phyloP scores from a whole-genome alignment of 2,329 filamentous ascomycete species.

The Lithohypha guttulata region DNA sequence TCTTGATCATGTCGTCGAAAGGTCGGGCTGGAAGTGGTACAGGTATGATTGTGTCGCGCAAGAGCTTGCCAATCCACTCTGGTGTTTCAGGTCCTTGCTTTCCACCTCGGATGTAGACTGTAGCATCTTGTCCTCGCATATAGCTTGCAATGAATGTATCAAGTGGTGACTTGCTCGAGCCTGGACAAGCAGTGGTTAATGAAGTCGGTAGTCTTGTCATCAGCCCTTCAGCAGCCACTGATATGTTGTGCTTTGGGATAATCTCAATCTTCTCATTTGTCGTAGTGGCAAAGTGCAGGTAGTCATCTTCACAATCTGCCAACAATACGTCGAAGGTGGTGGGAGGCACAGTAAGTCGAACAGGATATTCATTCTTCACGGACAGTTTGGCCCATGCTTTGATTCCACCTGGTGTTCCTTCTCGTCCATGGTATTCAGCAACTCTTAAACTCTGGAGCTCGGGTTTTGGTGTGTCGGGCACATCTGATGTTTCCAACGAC shows the following conservation, averaged over 20 bases:
- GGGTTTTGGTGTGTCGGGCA: slow-evolving; percentile 70
- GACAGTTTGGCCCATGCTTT: slow-evolving; percentile 66
- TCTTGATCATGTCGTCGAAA: slow-evolving; percentile 72
- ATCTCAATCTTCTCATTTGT: slow-evolving; percentile 57
- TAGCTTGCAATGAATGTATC: slow-evolving; percentile 73
- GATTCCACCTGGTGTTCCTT: slow-evolving; percentile 53
- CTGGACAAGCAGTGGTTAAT: slow-evolving; percentile 63
- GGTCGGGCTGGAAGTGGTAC: slow-evolving; percentile 72
- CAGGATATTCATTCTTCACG: slow-evolving; percentile 64
- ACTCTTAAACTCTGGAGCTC: slow-evolving; percentile 73
- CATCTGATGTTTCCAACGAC: slow-evolving; percentile 39
- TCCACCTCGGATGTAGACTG: slow-evolving; percentile 73
- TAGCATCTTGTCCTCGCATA: slow-evolving; percentile 66
- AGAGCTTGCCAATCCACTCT: slow-evolving; percentile 67
- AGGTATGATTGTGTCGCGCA: slow-evolving; percentile 72
- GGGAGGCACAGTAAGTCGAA: slow-evolving; percentile 65
- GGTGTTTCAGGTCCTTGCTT: slow-evolving; percentile 58
- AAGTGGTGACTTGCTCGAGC: slow-evolving; percentile 67
- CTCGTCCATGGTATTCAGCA: slow-evolving; percentile 50
- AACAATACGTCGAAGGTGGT: slow-evolving; percentile 79
- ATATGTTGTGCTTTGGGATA: slow-evolving; percentile 55
- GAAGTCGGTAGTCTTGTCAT: slow-evolving; percentile 63
- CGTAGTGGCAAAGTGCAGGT: slow-evolving; percentile 70
- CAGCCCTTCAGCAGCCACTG: slow-evolving; percentile 58
- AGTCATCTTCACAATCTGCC: slow-evolving; percentile 61